Evolutionary conservation across 768 basidiomycete species (phyloP), one percentile per base, ranked within the genome.

Genomic region (Tricholoma matsutake): DNA sequence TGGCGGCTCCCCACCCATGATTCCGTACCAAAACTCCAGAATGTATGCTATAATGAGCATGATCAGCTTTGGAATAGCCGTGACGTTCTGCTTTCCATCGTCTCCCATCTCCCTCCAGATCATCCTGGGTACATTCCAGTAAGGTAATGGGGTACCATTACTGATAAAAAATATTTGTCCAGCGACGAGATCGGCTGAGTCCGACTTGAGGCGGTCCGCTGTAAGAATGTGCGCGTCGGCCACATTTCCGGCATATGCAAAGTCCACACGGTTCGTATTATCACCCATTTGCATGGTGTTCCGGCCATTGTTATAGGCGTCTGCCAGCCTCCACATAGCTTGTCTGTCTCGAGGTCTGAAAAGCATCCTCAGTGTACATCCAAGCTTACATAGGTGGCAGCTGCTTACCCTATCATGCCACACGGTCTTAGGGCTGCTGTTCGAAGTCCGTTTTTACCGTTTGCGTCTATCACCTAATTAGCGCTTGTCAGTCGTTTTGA

Each of bases 311-410:
- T 59, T 54, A 71, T 86, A 81, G 2, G 82, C 88, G 32, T 82
- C 74, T 65, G 82, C 80, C 49, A 89, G 76, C 8, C 85, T 85
- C 1, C 77, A 75, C 61, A 90, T 80, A 64, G 82, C 75, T 62
- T 91, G 89, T 6, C 84, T 79, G 65, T 92, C 91, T 8, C 90
- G 86, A 3, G 88, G 87, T 0, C 87, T 89, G 66, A 9, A 51
- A 39, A 31, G 22, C 56, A 57, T 49, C 47, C 22, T 49, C 11
- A 49, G 47, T 22, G 10, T 3, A 13, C 6, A 49, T 25, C 22
- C 10, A 49, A 28, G 47, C 20, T 22, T 49, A 49, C 0, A 18
- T 6, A 22, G 10, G 14, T 28, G 10, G 47, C 11, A n/a, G 8
- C 20, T 10, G 64, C 83, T 56, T 45, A 67, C 81, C 85, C 84